A percentile compares a stretch with the other conserved stretches of the same genome.
phyloP scores from a whole-genome alignment of 2,329 filamentous ascomycete genomes.

The Aspergillus sojae region DNA sequence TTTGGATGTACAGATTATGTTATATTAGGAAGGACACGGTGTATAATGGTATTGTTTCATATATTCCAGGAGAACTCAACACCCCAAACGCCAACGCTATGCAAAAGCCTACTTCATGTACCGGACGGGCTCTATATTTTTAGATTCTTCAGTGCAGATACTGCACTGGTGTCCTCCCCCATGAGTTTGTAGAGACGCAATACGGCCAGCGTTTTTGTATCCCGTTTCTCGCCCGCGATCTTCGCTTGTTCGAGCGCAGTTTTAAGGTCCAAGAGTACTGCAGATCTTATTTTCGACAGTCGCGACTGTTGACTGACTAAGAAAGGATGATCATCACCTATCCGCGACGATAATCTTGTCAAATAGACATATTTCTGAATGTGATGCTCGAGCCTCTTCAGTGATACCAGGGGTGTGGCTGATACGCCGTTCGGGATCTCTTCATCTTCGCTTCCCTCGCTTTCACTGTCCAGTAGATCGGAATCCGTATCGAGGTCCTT shows the following conservation, averaged over 20 bases:
- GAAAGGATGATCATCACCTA: slow-evolving; percentile 65
- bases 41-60: slow-evolving; percentile 44
- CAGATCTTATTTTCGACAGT: slow-evolving; percentile 61
- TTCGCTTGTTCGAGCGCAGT: slow-evolving; percentile 63
- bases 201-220: slow-evolving; percentile 55
- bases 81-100: slow-evolving; percentile 50
- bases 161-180: slow-evolving; percentile 61
- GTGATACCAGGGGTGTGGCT: slow-evolving; percentile 34
- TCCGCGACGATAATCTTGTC: slow-evolving; percentile 51
- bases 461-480: slow-evolving; percentile 39
- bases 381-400: slow-evolving; percentile 57
- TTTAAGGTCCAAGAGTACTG: slow-evolving; percentile 66
- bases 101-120: slow-evolving; percentile 19
- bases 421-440: slow-evolving; percentile 42
- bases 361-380: slow-evolving; percentile 62
- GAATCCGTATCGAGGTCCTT: slow-evolving; percentile 37
- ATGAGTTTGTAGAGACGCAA: slow-evolving; percentile 64
- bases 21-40: slow-evolving; percentile 45
- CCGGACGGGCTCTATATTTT: slow-evolving; percentile 30
- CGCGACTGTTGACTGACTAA: slow-evolving; percentile 59
- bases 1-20: slow-evolving; percentile 45
- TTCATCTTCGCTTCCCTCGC: slow-evolving; percentile 42
- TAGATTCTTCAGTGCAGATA: slow-evolving; percentile 57
- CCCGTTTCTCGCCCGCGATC: slow-evolving; percentile 34
- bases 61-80: slow-evolving; percentile 20